These are phyloP conservation scores for Pythium rhizo-oryzae DNA, from an alignment of 352 stramenopile genomes.

Conservation along the genomic window DNA sequence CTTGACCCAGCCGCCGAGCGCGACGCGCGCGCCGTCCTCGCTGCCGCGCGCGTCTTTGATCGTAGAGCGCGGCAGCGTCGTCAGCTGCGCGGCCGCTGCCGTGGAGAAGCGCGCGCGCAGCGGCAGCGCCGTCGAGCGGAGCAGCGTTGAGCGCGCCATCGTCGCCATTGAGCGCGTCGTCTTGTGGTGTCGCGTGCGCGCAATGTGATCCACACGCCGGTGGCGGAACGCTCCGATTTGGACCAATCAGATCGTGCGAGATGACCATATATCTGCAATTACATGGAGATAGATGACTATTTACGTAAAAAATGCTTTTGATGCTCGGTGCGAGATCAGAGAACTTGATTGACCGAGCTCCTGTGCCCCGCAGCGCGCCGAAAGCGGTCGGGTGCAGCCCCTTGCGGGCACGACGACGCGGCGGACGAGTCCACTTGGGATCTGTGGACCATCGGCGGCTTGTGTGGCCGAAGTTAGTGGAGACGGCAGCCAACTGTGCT, in stretches of 20 bases:
- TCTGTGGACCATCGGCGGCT: too few species aligned
- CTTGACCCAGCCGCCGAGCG: constrained; percentile 92
- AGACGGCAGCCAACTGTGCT: too few species aligned
- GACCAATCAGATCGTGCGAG: background rate
- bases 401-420: too few species aligned
- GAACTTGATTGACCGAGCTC: too few species aligned
- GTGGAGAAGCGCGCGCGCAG: background rate
- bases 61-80: constrained; percentile 30
- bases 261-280: background rate
- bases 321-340: too few species aligned
- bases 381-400: too few species aligned
- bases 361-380: too few species aligned
- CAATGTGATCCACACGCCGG: constrained; percentile 24
- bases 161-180: constrained; percentile 8
- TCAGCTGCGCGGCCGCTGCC: constrained; percentile 1
- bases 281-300: too few species aligned
- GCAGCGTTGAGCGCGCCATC: background rate
- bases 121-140: background rate
- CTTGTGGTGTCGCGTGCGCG: background rate
- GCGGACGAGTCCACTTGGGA: too few species aligned
- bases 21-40: constrained; percentile 43
- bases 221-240: background rate
- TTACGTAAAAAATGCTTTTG: too few species aligned
- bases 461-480: too few species aligned
- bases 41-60: constrained; percentile 51